Percentiles rank a stretch among this genome's conserved stretches.
phyloP scores from a whole-genome alignment of 1,284 basidiomycete species.

The Fistulinella cinereoalba region DNA sequence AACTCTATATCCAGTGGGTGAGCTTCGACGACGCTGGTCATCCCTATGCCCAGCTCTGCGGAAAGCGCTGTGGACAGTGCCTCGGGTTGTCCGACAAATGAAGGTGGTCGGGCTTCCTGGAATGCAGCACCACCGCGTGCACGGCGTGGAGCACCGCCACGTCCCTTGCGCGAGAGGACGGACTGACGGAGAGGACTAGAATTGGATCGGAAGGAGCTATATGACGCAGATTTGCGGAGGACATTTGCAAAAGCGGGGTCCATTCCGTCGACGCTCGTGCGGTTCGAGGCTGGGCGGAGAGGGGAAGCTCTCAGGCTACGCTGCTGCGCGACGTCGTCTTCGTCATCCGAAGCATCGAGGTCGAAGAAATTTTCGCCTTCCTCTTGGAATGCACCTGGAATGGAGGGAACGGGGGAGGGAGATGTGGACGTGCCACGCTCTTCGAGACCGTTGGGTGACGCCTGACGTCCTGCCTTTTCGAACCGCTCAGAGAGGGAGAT shows the following conservation, averaged over 20 bases:
- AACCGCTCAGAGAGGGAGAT: slow-evolving; percentile 62
- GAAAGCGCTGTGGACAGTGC: slow-evolving; percentile 47
- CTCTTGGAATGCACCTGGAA: slow-evolving; percentile 42
- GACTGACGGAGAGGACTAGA: slow-evolving; percentile 58
- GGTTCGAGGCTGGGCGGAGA: slow-evolving; percentile 45
- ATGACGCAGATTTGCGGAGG: slow-evolving; percentile 57
- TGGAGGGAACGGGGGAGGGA: slow-evolving; percentile 50
- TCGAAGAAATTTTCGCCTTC: slow-evolving; percentile 32
- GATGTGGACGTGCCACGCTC: slow-evolving; percentile 40
- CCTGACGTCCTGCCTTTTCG: slow-evolving; percentile 53
- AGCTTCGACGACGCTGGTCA: slow-evolving; percentile 42
- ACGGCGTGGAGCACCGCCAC: slow-evolving; percentile 52
- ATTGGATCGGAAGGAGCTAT: slow-evolving; percentile 47
- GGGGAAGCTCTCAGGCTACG: slow-evolving; percentile 40
- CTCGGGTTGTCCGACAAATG: slow-evolving; percentile 65
- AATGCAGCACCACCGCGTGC: slow-evolving; percentile 61
- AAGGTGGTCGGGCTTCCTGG: slow-evolving; percentile 63
- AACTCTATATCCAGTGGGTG: slow-evolving; percentile 45
- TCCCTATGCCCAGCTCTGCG: slow-evolving; percentile 59
- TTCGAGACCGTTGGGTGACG: slow-evolving; percentile 49
- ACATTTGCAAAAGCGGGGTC: slow-evolving; percentile 80
- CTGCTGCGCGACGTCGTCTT: slow-evolving; percentile 35
- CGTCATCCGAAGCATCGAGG: slow-evolving; percentile 33
- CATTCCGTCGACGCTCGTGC: slow-evolving; percentile 76
- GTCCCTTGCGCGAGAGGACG: slow-evolving; percentile 46